These are phyloP conservation scores for Eucalyptus melliodora DNA, from an alignment of 345 rosid species.

Conservation along the genomic window DNA sequence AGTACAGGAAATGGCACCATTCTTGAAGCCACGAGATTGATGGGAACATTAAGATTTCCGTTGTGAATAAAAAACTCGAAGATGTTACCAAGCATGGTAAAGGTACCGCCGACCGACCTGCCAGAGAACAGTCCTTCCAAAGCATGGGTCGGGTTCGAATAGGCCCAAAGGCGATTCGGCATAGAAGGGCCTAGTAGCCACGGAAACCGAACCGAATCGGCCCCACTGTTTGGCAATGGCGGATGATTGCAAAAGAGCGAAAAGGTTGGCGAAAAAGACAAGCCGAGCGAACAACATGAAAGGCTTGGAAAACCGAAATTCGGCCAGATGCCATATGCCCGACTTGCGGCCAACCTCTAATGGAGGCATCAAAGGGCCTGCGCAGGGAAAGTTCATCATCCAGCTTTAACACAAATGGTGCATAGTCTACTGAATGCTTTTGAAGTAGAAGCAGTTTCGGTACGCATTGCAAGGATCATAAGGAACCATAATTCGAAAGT, in stretches of 20 bases:
- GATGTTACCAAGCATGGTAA: neutral
- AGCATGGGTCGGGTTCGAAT: fast-evolving
- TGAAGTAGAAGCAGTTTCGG: neutral
- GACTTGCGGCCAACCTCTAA: neutral
- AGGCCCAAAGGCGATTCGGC: neutral
- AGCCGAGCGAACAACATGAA: neutral
- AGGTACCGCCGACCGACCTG: neutral
- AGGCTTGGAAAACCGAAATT: neutral
- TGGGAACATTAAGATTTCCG: neutral
- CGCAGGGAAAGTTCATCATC: neutral
- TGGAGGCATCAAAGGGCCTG: neutral
- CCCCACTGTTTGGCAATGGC: neutral
- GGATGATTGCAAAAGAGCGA: neutral
- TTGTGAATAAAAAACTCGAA: neutral
- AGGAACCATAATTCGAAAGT: neutral
- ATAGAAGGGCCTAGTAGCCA: no score
- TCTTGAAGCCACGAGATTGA: neutral
- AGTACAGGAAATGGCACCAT: neutral
- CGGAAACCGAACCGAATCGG: neutral
- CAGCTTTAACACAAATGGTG: neutral
- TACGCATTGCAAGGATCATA: neutral
- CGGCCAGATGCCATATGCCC: neutral
- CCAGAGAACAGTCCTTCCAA: neutral
- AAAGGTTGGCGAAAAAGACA: neutral
- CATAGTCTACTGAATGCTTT: neutral